Conservation (phyloP, 2,329 filamentous ascomycete genomes). For the Clonostachys byssicola region DNA sequence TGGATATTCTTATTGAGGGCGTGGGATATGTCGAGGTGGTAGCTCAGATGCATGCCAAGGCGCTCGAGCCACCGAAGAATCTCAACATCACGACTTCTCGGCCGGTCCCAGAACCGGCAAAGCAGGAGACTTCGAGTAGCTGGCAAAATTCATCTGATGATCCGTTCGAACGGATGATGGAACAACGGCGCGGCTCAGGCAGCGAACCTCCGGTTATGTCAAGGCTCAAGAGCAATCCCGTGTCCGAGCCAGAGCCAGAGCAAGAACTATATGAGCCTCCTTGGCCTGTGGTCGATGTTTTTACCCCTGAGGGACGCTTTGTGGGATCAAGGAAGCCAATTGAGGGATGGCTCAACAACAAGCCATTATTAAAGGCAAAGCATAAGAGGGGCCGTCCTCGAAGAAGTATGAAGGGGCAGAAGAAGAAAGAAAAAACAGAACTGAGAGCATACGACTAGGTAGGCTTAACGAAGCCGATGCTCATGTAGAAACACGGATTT, state of each 20-base stretch:
- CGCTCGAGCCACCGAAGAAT: slow-evolving; percentile 14
- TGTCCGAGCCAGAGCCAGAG: slow-evolving; percentile 5
- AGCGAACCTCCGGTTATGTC: neutral
- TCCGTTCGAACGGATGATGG: slow-evolving; percentile 17
- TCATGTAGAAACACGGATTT: slow-evolving; percentile 6
- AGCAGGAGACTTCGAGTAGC: slow-evolving; percentile 11
- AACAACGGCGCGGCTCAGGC: slow-evolving; percentile 12
- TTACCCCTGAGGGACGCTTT: slow-evolving; percentile 78
- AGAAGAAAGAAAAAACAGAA: slow-evolving; percentile 32
- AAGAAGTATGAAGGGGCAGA: slow-evolving; percentile 59
- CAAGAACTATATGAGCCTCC: slow-evolving; percentile 7
- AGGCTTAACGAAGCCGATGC: slow-evolving; percentile 1
- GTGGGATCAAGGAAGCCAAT: slow-evolving; percentile 64
- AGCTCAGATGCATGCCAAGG: slow-evolving; percentile 68
- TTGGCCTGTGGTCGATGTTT: slow-evolving; percentile 78
- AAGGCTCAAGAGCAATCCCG: neutral
- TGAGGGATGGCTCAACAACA: slow-evolving; percentile 64
- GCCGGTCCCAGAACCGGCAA: slow-evolving; percentile 7
- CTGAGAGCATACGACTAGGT: slow-evolving; percentile 10
- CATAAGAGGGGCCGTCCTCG: slow-evolving; percentile 55
- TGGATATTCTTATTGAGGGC: slow-evolving; percentile 87
- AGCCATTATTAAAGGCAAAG: slow-evolving; percentile 43
- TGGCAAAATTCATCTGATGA: slow-evolving; percentile 6
- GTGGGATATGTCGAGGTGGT: slow-evolving; percentile 90
- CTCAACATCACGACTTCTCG: slow-evolving; percentile 1